Conservation (phyloP, 1,284 basidiomycete species). For the Pascua guehoae region DNA sequence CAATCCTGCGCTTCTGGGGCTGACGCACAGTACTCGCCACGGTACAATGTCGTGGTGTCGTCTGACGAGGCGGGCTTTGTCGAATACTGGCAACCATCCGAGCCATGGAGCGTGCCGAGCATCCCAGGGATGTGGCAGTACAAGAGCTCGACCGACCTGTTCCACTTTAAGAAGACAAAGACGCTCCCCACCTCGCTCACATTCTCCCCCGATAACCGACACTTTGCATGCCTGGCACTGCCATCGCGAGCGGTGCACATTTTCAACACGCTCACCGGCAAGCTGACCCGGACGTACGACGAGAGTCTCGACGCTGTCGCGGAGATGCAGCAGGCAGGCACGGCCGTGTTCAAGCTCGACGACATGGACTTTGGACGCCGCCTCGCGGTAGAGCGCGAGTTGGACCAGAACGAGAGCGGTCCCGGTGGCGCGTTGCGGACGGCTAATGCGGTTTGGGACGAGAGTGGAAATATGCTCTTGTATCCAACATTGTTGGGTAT, state of each 20-base stretch:
- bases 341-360: slow-evolving; percentile 83
- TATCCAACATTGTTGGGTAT: slow-evolving; percentile 93
- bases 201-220: slow-evolving; percentile 79
- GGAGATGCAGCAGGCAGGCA: slow-evolving; percentile 95
- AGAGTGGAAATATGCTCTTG: slow-evolving; percentile 87
- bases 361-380: slow-evolving; percentile 99
- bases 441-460: slow-evolving; percentile 92
- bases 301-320: slow-evolving; percentile 87
- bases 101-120: slow-evolving; percentile 79
- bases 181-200: slow-evolving; percentile 85
- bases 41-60: slow-evolving; percentile 86
- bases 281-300: slow-evolving; percentile 88
- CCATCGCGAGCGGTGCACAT: slow-evolving; percentile 89
- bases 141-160: slow-evolving; percentile 89
- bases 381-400: slow-evolving; percentile 83
- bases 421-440: slow-evolving; percentile 54
- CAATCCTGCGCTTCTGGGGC: neutral
- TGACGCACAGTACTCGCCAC: slow-evolving; percentile 71
- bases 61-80: slow-evolving; percentile 92
- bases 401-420: slow-evolving; percentile 57
- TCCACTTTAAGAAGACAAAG: slow-evolving; percentile 98
- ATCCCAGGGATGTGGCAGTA: slow-evolving; percentile 79
- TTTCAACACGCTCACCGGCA: slow-evolving; percentile 86
- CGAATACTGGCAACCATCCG: slow-evolving; percentile 90
- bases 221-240: slow-evolving; percentile 87